phyloP scores from a whole-genome alignment of 1,284 basidiomycete genomes.

The Tetrapyrgos nigripes region DNA sequence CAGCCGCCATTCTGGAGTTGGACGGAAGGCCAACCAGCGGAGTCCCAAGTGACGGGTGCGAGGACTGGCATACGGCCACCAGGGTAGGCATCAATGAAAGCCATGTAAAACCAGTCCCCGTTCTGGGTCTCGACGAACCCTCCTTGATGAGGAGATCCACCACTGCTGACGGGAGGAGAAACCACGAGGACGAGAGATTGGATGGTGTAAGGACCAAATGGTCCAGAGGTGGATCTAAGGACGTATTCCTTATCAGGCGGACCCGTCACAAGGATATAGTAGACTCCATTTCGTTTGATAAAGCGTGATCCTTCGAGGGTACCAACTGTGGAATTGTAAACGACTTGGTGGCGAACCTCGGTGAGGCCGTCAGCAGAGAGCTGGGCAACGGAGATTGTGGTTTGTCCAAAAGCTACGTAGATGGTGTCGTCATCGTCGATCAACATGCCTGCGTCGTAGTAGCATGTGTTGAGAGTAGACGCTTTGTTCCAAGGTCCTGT shows the following conservation, averaged over 20 bases:
- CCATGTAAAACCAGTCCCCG: conserved; percentile 24
- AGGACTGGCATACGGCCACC: conserved; percentile 24
- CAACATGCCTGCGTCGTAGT: conserved; percentile 25
- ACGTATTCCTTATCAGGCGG: conserved; percentile 18
- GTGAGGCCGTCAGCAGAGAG: conserved; percentile 20
- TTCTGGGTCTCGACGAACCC: conserved; percentile 19
- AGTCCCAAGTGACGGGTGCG: conserved; percentile 24
- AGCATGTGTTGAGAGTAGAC: conserved; percentile 20
- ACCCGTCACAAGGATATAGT: conserved; percentile 24
- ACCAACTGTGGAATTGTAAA: conserved; percentile 13
- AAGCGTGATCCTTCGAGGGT: conserved; percentile 21
- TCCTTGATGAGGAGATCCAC: conserved; percentile 23
- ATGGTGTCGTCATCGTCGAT: conserved; percentile 27
- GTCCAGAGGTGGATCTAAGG: conserved; percentile 13
- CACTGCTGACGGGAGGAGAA: conserved; percentile 7
- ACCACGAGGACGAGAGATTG: conserved; percentile 11
- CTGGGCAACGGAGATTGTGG: conserved; percentile 22
- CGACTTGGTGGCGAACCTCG: conserved; percentile 17
- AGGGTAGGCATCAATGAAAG: conserved; percentile 21
- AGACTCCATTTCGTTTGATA: conserved; percentile 24
- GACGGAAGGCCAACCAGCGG: conserved; percentile 23
- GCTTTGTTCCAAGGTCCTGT: conserved; percentile 23
- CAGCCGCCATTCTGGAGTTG: conserved; percentile 21
- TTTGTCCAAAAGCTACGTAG: conserved; percentile 24
- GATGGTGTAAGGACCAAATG: conserved; percentile 22